These are phyloP conservation scores for Exsudoporus frostii DNA, from an alignment of 768 basidiomycete species.

Conservation along the genomic window DNA sequence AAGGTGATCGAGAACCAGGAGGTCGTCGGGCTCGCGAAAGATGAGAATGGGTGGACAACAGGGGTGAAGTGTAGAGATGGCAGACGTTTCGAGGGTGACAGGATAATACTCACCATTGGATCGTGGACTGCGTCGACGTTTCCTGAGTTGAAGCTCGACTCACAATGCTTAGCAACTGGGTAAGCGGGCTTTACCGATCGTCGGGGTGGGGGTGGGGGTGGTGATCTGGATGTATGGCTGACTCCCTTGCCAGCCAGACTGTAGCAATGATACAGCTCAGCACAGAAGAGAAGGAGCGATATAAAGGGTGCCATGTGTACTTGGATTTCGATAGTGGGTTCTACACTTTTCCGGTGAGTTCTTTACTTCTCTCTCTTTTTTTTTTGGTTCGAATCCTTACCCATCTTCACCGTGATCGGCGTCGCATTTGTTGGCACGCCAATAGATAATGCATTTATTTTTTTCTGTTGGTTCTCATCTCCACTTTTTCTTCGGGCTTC, in stretches of 20 bases:
- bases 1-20: slow-evolving; percentile 54
- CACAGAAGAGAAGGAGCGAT: slow-evolving; percentile 59
- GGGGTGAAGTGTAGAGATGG: slow-evolving; percentile 69
- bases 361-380: not conserved
- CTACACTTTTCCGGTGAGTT: slow-evolving; percentile 78
- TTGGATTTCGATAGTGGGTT: slow-evolving; percentile 72
- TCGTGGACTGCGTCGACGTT: slow-evolving; percentile 86
- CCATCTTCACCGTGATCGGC: not conserved
- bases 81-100: slow-evolving; percentile 47
- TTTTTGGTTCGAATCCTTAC: not conserved
- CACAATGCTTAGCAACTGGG: slow-evolving; percentile 77
- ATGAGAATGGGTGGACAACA: slow-evolving; percentile 37
- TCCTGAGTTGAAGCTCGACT: slow-evolving; percentile 50
- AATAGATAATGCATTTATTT: not conserved
- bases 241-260: slow-evolving; percentile 55
- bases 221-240: not conserved
- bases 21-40: slow-evolving; percentile 48
- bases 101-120: slow-evolving; percentile 71
- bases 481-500: not conserved
- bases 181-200: slow-evolving; percentile 31
- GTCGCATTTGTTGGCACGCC: not conserved
- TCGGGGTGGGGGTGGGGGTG: not conserved
- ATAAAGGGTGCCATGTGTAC: slow-evolving; percentile 63
- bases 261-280: slow-evolving; percentile 77
- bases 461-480: not conserved